Evolutionary conservation across 2,329 filamentous ascomycete genomes (phyloP).

Genomic region (Penicillium sp.): DNA sequence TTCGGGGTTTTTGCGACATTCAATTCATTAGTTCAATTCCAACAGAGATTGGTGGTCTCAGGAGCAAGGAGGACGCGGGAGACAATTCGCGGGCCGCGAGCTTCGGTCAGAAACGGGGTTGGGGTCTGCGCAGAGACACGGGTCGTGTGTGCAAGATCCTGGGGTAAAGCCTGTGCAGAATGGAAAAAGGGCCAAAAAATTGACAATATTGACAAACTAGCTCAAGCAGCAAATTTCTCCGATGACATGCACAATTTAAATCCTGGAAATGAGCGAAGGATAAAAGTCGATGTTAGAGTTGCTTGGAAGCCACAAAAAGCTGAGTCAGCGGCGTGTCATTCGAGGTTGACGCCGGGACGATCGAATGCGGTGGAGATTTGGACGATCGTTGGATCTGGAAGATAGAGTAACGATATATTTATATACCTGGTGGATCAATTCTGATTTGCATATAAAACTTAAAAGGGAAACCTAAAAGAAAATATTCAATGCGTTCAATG

Average conservation of each 20-base stretch:
- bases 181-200: slow-evolving; percentile 4
- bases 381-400: background rate
- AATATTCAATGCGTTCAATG: no score
- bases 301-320: background rate
- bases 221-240: background rate
- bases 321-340: slow-evolving; percentile 10
- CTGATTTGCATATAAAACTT: background rate
- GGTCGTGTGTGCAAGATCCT: background rate
- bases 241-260: slow-evolving; percentile 2
- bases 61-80: background rate
- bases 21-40: slow-evolving; percentile 14
- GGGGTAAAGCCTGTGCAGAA: slow-evolving; percentile 4
- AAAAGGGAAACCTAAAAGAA: no score
- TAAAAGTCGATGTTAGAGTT: slow-evolving; percentile 5
- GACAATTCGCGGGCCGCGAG: slow-evolving; percentile 4
- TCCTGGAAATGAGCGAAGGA: background rate
- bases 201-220: background rate
- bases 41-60: background rate
- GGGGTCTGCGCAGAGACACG: background rate
- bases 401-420: background rate
- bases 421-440: background rate
- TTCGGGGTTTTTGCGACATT: slow-evolving; percentile 24
- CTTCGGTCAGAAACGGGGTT: slow-evolving; percentile 3
- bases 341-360: background rate
- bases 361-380: background rate